Conservation (phyloP, 139 green algal species). For the Zygnema circumcarinatum region DNA sequence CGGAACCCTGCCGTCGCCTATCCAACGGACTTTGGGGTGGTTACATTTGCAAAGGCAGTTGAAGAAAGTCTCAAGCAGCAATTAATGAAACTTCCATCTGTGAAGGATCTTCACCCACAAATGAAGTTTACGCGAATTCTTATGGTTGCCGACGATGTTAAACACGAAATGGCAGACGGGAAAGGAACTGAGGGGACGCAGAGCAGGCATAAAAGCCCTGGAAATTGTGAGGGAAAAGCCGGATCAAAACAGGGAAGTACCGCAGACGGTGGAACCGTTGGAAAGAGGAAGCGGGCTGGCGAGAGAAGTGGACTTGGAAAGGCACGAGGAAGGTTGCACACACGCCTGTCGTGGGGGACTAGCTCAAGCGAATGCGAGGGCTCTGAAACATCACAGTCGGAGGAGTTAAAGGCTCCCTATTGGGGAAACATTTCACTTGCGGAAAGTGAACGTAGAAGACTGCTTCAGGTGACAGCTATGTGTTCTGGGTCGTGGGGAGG, state of each 20-base stretch:
- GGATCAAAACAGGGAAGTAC: background rate
- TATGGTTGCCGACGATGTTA: background rate
- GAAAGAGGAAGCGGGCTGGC: background rate
- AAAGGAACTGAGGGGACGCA: background rate
- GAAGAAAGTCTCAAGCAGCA: background rate
- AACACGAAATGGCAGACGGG: background rate
- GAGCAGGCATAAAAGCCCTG: too few species aligned
- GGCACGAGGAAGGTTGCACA: background rate
- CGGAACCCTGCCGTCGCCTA: constrained; percentile 45
- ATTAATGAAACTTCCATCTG: constrained; percentile 1
- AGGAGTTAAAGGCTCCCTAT: background rate
- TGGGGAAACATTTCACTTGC: constrained; percentile 1
- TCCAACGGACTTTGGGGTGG: constrained; percentile 57
- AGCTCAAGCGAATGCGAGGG: background rate
- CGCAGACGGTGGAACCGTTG: background rate
- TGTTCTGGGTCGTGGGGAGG: too few species aligned
- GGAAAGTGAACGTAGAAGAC: background rate
- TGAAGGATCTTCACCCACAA: constrained; percentile 51
- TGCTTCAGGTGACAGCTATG: background rate
- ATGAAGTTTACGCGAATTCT: constrained; percentile 41
- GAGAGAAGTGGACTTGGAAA: background rate
- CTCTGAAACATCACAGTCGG: too few species aligned
- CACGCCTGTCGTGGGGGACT: background rate
- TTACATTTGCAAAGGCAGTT: background rate
- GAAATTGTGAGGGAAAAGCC: too few species aligned